Percentiles rank a stretch among this genome's conserved stretches.
Evolutionary conservation across 345 rosid genomes (phyloP).

Genomic region (Fremontodendron californicum): DNA sequence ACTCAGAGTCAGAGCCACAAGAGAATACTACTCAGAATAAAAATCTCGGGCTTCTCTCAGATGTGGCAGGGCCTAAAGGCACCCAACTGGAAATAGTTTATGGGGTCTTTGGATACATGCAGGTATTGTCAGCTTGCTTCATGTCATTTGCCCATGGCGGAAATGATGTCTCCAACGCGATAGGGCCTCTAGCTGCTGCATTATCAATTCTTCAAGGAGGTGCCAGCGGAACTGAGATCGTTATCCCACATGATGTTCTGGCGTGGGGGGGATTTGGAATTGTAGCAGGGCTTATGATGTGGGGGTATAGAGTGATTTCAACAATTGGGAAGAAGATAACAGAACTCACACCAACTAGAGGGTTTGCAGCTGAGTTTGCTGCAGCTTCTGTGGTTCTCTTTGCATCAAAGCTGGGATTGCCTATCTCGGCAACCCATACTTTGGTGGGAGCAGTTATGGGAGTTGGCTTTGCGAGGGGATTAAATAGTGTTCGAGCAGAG

Average conservation of each 20-base stretch:
- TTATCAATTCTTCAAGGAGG: slow-evolving; percentile 76
- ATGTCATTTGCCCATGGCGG: slow-evolving; percentile 98
- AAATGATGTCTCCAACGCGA: slow-evolving; percentile 90
- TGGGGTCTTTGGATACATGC: slow-evolving; percentile 91
- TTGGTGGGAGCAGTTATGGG: slow-evolving; percentile 98
- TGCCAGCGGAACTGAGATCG: slow-evolving; percentile 46
- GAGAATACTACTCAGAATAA: slow-evolving; percentile 32
- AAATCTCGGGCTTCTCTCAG: slow-evolving; percentile 72
- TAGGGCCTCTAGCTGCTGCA: slow-evolving; percentile 91
- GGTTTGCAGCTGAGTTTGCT: slow-evolving; percentile 91
- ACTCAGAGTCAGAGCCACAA: slow-evolving; percentile 35
- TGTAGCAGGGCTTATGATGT: slow-evolving; percentile 72
- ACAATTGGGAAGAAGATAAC: slow-evolving; percentile 96
- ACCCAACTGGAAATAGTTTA: slow-evolving; percentile 86
- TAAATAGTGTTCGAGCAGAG: slow-evolving; percentile 81
- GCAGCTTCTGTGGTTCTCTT: slow-evolving; percentile 89
- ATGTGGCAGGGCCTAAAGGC: slow-evolving; percentile 85
- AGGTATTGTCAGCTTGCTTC: slow-evolving; percentile 91
- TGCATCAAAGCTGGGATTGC: slow-evolving; percentile 81
- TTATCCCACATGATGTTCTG: slow-evolving; percentile 75
- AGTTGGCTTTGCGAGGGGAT: slow-evolving; percentile 92
- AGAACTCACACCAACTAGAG: slow-evolving; percentile 88
- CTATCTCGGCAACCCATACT: slow-evolving; percentile 90
- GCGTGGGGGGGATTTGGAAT: slow-evolving; percentile 99
- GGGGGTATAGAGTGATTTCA: slow-evolving; percentile 95